phyloP scores from a whole-genome alignment of 208 protist genomes.

The Leishmania martiniquensis region DNA sequence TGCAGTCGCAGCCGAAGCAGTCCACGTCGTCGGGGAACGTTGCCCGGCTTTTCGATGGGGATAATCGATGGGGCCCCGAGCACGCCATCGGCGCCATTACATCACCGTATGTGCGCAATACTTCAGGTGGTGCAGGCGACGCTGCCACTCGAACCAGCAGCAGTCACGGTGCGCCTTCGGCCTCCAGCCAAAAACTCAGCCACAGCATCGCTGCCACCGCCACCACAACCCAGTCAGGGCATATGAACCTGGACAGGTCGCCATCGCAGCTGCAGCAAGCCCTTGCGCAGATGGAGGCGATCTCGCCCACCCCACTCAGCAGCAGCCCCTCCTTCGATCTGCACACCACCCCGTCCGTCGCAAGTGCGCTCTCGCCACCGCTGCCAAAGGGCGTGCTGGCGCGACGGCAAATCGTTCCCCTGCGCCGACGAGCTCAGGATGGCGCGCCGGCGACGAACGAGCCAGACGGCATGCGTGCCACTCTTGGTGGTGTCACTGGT shows the following conservation, averaged over 20 bases:
- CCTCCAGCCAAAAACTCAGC: background rate
- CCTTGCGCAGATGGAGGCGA: constrained; percentile 29
- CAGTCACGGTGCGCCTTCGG: background rate
- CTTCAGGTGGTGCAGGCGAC: background rate
- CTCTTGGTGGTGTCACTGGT: background rate
- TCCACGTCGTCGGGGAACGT: background rate
- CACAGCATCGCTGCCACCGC: background rate
- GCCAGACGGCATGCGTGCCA: background rate
- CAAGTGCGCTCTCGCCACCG: constrained; percentile 7
- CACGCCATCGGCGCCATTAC: background rate
- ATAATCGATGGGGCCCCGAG: background rate
- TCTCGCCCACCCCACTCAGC: constrained; percentile 29
- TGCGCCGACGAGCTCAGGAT: background rate
- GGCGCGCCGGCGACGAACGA: background rate
- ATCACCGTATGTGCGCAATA: background rate
- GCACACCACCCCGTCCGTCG: constrained; percentile 7
- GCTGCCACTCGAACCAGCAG: background rate
- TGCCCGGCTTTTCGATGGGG: background rate
- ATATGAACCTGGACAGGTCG: constrained; percentile 11
- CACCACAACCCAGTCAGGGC: background rate
- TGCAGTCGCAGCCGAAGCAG: constrained; percentile 25
- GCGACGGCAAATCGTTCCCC: constrained; percentile 1
- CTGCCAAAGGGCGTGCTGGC: constrained; percentile 4
- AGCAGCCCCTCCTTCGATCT: constrained; percentile 31
- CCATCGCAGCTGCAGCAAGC: constrained; percentile 28